A percentile compares a stretch with the other conserved stretches of the same genome.
Evolutionary conservation across 306 rosid species (phyloP).

Genomic region (Nissolia schottii): DNA sequence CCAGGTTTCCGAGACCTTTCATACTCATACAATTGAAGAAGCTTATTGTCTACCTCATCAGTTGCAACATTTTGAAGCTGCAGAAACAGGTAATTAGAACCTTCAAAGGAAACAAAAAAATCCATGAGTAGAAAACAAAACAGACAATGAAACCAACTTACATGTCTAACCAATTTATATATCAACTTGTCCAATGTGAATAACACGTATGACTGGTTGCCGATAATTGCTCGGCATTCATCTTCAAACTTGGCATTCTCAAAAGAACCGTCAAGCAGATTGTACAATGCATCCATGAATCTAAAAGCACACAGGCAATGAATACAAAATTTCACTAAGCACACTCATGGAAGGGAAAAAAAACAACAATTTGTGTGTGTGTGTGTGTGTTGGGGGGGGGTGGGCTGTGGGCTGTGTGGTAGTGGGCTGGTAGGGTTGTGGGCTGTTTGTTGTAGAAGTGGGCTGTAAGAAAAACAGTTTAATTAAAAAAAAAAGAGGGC

Average conservation of each 20-base stretch:
- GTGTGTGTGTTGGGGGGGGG: no score
- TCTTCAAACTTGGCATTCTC: constrained; percentile 96
- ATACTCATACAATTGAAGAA: constrained; percentile 81
- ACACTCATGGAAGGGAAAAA: no score
- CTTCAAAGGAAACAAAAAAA: not conserved
- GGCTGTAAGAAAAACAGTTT: no score
- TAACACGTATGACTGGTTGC: constrained; percentile 87
- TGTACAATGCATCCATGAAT: constrained; percentile 76
- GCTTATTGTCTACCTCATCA: constrained; percentile 80
- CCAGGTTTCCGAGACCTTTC: constrained; percentile 82
- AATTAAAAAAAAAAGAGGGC: no score
- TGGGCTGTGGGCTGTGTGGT: no score
- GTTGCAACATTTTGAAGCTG: constrained; percentile 90
- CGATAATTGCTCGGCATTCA: constrained; percentile 89
- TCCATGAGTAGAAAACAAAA: constrained; percentile 3
- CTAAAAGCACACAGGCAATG: constrained; percentile 34
- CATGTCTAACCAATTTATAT: constrained; percentile 92
- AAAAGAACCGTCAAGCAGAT: constrained; percentile 82
- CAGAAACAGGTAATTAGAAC: constrained; percentile 32
- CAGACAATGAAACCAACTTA: constrained; percentile 11
- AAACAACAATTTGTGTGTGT: no score
- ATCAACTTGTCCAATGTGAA: constrained; percentile 94
- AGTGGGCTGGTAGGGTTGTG: no score
- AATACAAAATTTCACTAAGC: not conserved
- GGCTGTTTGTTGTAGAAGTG: no score